Percentiles rank a stretch among this genome's conserved stretches.
phyloP scores from a whole-genome alignment of 2,329 filamentous ascomycete genomes.

The Cladosporium sp. region DNA sequence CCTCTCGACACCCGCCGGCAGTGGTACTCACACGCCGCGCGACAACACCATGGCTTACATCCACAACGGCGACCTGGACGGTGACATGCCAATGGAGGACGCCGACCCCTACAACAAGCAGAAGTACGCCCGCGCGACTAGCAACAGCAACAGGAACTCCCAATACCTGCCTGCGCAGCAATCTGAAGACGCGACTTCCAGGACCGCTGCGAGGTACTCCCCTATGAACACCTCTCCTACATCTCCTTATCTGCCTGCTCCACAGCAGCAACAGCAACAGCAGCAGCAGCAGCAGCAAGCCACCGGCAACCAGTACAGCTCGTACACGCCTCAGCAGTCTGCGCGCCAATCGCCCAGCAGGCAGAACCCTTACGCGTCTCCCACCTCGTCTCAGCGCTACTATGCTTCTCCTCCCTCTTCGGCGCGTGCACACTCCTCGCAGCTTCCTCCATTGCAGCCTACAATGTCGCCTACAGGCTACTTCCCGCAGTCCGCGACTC shows the following conservation, averaged over 20 bases:
- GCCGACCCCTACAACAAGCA: slow-evolving; percentile 80
- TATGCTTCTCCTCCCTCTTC: slow-evolving; percentile 56
- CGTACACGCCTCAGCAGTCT: slow-evolving; percentile 47
- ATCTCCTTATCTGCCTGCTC: slow-evolving; percentile 64
- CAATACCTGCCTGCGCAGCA: slow-evolving; percentile 57
- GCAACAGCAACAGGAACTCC: slow-evolving; percentile 58
- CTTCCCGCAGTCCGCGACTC: slow-evolving; percentile 70
- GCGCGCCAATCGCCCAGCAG: slow-evolving; percentile 80
- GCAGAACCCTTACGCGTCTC: slow-evolving; percentile 56
- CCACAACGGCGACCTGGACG: slow-evolving; percentile 44
- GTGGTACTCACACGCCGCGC: slow-evolving; percentile 17
- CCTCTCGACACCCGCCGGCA: slow-evolving; percentile 33
- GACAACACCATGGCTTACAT: slow-evolving; percentile 28
- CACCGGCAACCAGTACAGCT: slow-evolving; percentile 31
- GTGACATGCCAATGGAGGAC: slow-evolving; percentile 73
- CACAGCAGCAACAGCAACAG: slow-evolving; percentile 48
- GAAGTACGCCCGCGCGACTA: slow-evolving; percentile 81
- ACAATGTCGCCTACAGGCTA: slow-evolving; percentile 49
- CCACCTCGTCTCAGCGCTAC: slow-evolving; percentile 53
- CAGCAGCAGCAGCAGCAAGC: slow-evolving; percentile 47
- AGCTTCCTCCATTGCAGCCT: slow-evolving; percentile 72
- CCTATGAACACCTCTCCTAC: slow-evolving; percentile 91
- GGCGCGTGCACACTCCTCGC: slow-evolving; percentile 56
- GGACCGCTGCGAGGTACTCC: slow-evolving; percentile 88
- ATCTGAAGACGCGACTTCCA: slow-evolving; percentile 62